Conservation (phyloP, 208 protist species). For the Leishmania tarentolae region DNA sequence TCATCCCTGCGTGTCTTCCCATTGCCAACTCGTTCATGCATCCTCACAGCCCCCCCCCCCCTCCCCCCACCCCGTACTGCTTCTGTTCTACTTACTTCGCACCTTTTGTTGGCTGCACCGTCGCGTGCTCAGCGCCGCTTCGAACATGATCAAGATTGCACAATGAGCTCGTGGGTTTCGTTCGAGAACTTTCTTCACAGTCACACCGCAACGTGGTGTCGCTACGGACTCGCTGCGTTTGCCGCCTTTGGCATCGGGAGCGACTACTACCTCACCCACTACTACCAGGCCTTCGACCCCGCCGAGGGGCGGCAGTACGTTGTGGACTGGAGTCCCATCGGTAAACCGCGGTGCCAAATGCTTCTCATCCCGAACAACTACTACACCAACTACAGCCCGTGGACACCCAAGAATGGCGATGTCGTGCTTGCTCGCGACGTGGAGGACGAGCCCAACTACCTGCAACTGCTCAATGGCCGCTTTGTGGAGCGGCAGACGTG, state of each 20-base stretch:
- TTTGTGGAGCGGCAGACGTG: conserved; percentile 87
- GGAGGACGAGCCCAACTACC: conserved; percentile 60
- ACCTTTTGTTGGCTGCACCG: not conserved
- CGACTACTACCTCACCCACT: conserved; percentile 87
- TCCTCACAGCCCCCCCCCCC: not conserved
- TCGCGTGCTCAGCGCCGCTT: not conserved
- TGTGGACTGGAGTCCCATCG: conserved; percentile 81
- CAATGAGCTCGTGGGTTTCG: conserved; percentile 86
- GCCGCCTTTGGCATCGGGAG: conserved; percentile 61
- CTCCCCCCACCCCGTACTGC: not conserved
- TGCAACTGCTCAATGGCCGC: conserved; percentile 83
- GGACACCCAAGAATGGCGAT: conserved; percentile 83
- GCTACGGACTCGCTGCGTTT: conserved; percentile 62
- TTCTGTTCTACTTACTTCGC: not conserved
- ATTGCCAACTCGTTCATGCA: not conserved
- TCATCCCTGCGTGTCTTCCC: not conserved
- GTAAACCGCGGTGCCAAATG: conserved; percentile 70
- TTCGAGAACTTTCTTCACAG: conserved; percentile 73
- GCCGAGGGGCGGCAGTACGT: conserved; percentile 63
- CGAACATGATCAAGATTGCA: not conserved
- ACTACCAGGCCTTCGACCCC: conserved; percentile 78
- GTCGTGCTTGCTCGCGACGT: conserved; percentile 79
- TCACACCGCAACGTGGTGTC: conserved; percentile 57
- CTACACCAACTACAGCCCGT: conserved; percentile 86
- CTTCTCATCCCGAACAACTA: conserved; percentile 76